Base-by-base conservation (phyloP, 2,329 filamentous ascomycete genomes). In the Fusarium nurragi region DNA sequence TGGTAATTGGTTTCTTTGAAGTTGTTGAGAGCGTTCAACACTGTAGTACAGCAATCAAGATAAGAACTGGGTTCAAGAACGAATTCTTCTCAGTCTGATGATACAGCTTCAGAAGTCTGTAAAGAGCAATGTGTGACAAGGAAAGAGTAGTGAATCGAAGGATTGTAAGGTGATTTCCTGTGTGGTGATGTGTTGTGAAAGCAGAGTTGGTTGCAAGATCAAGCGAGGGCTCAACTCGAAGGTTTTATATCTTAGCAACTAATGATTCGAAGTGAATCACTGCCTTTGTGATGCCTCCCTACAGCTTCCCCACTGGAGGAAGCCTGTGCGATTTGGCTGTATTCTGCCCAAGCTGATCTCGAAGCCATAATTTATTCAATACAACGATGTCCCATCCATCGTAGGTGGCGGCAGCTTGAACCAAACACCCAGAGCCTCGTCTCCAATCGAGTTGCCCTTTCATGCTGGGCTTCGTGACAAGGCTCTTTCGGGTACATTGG, bases 261-360 rank as follows among this genome's bases (percentile, higher is more conserved):
- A n/a, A 18, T n/a, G 30, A 25, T 18, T 34, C 25, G 28, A 48
- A 48, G 63, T 66, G 63, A 66, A 54, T 66, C 63, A 67, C 57
- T 48, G 39, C 30, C 30, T 36, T 26, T 14, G 7, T 30, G n/a
- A 25, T 41, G 18, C n/a, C 19, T 50, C n/a, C 19, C 14, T 18
- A 14, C 19, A 14, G 26, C 37, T 52, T 57, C 46, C 39, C 54
- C 63, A 50, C 63, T 66, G 18, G 57, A 46, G 44, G 41, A 23
- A 28, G 37, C 44, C 45, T 52, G 34, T 10, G 39, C n/a, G 34
- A 26, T 19, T 39, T 9, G 32, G 26, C 22, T 40, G 36, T n/a
- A 19, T 11, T 41, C 9, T n/a, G 28, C 16, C 32, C 32, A 22
- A 11, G 30, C 23, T 41, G 22, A n/a, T 34, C 13, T 50, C 23